A percentile compares a stretch with the other conserved stretches of the same genome.
Conservation (phyloP, 2,329 filamentous ascomycete species). For the Verticillium longisporum region DNA sequence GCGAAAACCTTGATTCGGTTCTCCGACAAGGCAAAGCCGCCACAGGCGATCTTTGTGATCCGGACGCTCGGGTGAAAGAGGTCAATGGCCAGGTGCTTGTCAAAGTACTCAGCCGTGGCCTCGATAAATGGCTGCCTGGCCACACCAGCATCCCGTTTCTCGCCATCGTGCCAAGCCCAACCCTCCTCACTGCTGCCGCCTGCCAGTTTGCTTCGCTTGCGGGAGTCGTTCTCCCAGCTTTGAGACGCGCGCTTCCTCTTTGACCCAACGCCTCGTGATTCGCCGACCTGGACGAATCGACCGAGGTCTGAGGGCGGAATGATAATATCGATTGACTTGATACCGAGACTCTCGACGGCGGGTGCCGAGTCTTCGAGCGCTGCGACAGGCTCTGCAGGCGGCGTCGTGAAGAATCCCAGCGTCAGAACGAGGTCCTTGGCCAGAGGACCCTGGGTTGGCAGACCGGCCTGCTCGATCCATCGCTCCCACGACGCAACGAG, state of each 20-base stretch:
- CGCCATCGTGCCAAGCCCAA: conserved; percentile 38
- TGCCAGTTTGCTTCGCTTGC: conserved; percentile 37
- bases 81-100: conserved; percentile 46
- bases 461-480: conserved; percentile 36
- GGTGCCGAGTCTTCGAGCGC: conserved; percentile 7
- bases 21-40: conserved; percentile 48
- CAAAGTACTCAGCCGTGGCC: conserved; percentile 41
- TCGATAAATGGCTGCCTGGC: conserved; percentile 38
- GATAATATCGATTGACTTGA: conserved; percentile 44
- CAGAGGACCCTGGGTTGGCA: conserved; percentile 23
- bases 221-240: conserved; percentile 23
- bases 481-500: conserved; percentile 43
- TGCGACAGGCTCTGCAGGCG: conserved; percentile 15
- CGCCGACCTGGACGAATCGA: conserved; percentile 37
- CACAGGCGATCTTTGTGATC: conserved; percentile 46
- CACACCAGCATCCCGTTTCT: conserved; percentile 15
- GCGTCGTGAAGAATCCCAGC: conserved; percentile 40
- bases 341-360: conserved; percentile 17
- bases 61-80: conserved; percentile 49
- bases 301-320: conserved; percentile 40
- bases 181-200: conserved; percentile 43
- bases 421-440: conserved; percentile 43
- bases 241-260: conserved; percentile 7
- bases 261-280: conserved; percentile 6
- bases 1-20: conserved; percentile 42